phyloP scores from a whole-genome alignment of 352 stramenopile genomes.

The Globisporangium paroecandrum region DNA sequence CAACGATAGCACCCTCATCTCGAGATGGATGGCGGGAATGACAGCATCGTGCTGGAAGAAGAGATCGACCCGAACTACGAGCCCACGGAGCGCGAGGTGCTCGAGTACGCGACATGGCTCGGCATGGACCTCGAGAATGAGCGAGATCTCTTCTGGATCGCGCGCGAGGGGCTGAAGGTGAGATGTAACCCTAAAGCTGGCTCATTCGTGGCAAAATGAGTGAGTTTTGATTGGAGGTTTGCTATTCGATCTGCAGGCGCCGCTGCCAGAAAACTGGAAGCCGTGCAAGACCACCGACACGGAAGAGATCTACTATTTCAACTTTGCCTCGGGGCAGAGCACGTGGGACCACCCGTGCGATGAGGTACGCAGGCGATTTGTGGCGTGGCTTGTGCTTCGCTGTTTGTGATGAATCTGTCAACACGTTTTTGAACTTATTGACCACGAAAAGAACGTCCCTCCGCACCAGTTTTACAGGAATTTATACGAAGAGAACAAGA shows the following conservation, averaged over 20 bases:
- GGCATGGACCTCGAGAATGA: slow-evolving; percentile 92
- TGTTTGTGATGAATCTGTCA: neutral
- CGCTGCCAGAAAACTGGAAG: slow-evolving; percentile 94
- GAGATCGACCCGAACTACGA: slow-evolving; percentile 96
- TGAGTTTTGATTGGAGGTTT: neutral
- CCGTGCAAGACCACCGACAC: slow-evolving; percentile 94
- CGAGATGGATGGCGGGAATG: slow-evolving; percentile 49
- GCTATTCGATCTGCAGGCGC: slow-evolving; percentile 38
- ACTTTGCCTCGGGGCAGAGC: slow-evolving; percentile 89
- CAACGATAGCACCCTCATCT: neutral
- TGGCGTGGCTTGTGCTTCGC: neutral
- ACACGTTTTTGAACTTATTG: slow-evolving; percentile 5
- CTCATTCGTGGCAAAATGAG: neutral
- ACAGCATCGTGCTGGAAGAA: slow-evolving; percentile 92
- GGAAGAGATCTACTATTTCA: slow-evolving; percentile 97
- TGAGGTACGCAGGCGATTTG: slow-evolving; percentile 38
- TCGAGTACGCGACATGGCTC: slow-evolving; percentile 95
- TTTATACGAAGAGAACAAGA: slow-evolving; percentile 92
- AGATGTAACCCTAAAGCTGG: neutral
- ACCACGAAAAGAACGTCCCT: neutral
- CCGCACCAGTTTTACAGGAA: slow-evolving; percentile 84
- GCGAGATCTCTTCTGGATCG: slow-evolving; percentile 93
- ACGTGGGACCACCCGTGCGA: slow-evolving; percentile 95
- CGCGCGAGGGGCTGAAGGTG: slow-evolving; percentile 88
- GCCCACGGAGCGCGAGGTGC: slow-evolving; percentile 87